phyloP scores from a whole-genome alignment of 1,139 yeast species.

The Candida sp. region DNA sequence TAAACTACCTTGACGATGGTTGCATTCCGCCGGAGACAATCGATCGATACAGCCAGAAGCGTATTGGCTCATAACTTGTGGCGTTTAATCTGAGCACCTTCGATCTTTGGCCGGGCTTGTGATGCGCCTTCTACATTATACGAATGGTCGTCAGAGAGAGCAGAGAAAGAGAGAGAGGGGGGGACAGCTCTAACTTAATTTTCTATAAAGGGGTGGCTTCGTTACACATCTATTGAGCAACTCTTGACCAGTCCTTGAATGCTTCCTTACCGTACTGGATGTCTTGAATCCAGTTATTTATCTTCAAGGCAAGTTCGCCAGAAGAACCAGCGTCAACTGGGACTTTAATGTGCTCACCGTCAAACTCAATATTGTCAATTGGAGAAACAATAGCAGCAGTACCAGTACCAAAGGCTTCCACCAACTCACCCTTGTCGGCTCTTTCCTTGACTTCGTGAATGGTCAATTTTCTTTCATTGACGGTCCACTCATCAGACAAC shows the following conservation, averaged over 20 bases:
- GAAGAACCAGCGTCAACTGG: conserved; percentile 82
- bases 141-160: too few species aligned
- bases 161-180: too few species aligned
- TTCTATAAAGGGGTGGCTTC: too few species aligned
- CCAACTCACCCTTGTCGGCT: conserved; percentile 78
- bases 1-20: too few species aligned
- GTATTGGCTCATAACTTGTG: too few species aligned
- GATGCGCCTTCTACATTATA: too few species aligned
- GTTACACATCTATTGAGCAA: conserved; percentile 25
- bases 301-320: conserved; percentile 78
- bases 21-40: too few species aligned
- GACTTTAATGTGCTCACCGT: conserved; percentile 69
- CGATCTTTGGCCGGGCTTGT: too few species aligned
- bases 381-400: conserved; percentile 98
- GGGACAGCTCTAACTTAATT: too few species aligned
- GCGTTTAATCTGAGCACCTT: too few species aligned
- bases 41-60: too few species aligned
- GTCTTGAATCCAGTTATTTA: conserved; percentile 84
- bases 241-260: conserved; percentile 65
- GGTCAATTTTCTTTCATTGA: conserved; percentile 82
- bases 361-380: conserved; percentile 84
- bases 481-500: conserved; percentile 72
- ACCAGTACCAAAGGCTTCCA: conserved; percentile 97
- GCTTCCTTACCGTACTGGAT: conserved; percentile 88
- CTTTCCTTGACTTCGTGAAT: conserved; percentile 81